Evolutionary conservation across 208 protist species (phyloP), one percentile per base, ranked within the genome.

Genomic region (Crithidia mellificae): DNA sequence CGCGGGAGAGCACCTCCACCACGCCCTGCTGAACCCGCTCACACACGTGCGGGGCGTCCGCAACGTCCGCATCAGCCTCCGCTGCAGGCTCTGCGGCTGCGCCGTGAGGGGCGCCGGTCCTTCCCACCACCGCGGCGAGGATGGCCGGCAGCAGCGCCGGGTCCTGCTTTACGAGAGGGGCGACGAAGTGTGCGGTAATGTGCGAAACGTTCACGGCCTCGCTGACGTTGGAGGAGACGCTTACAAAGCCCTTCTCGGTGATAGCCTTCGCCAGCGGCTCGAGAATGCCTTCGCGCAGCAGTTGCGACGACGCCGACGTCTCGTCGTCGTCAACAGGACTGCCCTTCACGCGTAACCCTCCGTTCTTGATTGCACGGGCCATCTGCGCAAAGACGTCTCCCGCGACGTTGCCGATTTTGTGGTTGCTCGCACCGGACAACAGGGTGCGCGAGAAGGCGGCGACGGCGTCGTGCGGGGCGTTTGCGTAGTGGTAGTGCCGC

Each of bases 371-470:
- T 20, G 80, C 46, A 9, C 47, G 43, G 2, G 67, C 73, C 0
- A 87, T 53, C 61, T 87, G 80, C 7, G 83, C 80, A 76, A 93
- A 90, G 11, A 92, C 83, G 25, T 94, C 91, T 6, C 91, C 91
- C 2, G 80, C 79, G 24, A 92, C 77, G 64, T 85, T 96, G 24
- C 75, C 84, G 30, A 96, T 78, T 67, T 96, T 96, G 73, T 89
- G 84, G 64, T 94, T 96, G 47, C 77, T 83, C 20, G 86, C 86
- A 38, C 74, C 81, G 14, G 54, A 41, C 27, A 96, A 64, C 22
- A 96, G 78, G 62, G 80, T 77, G 36, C 67, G 69, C 24, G 71
- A 46, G 51, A 93, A 91, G 29, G 36, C 57, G n/a, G 72, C 30
- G 49, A 83, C 52, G 24, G 63, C 64, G 22, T 46, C 50, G 20